Conservation (phyloP, 2,329 filamentous ascomycete species). For the Periconia sp. region DNA sequence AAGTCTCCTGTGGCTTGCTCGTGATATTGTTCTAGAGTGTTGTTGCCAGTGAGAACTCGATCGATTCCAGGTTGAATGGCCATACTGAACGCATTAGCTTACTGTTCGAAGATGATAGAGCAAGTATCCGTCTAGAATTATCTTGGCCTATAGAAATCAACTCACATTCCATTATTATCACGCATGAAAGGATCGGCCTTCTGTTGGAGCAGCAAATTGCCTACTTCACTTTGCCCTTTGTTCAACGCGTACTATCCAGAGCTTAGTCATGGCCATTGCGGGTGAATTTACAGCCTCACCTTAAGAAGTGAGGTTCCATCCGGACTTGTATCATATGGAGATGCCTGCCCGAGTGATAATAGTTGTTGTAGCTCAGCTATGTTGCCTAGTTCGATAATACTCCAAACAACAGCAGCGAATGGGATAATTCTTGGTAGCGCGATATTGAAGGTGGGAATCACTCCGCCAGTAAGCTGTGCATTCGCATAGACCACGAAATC, state of each 20-base stretch:
- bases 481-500: constrained; percentile 4
- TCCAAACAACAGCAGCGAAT: constrained; percentile 5
- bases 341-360: not conserved
- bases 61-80: too few species aligned
- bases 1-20: not conserved
- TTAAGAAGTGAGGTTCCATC: constrained; percentile 1
- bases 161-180: constrained; percentile 8
- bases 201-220: not conserved
- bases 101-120: not conserved
- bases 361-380: constrained; percentile 1
- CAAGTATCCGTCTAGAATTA: not conserved
- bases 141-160: too few species aligned
- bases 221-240: constrained; percentile 7
- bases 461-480: not conserved
- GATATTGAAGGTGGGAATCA: not conserved
- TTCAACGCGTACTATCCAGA: constrained; percentile 4
- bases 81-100: not conserved
- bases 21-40: not conserved
- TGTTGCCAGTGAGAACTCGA: too few species aligned
- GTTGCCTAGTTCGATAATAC: constrained; percentile 8
- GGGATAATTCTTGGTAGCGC: constrained; percentile 5
- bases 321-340: constrained; percentile 1
- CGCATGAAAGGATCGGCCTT: constrained; percentile 8
- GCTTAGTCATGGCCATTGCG: not conserved
- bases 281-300: not conserved